Base-by-base conservation (phyloP, 164 flowering plant genomes). In the Macadamia tetraphylla region DNA sequence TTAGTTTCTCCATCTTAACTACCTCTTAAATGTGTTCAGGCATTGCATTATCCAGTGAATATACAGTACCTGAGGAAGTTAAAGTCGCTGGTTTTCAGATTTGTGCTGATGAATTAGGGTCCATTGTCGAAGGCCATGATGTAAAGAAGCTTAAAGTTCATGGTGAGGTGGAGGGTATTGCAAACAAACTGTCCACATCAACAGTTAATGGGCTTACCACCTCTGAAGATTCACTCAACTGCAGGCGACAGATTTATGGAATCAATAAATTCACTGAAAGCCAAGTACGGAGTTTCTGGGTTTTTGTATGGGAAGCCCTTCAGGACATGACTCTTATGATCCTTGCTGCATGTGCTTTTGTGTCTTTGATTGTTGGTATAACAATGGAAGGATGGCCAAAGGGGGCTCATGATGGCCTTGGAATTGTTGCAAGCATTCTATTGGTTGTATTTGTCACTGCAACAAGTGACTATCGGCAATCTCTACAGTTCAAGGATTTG, bases 241-340 rank as follows among this genome's bases (percentile, higher is more conserved):
- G 76, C 29, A 82, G 96, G 65, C 81, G 79, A 71, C 79, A 80
- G 52, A 48, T 87, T 51, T 90, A 68, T 74, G 96, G 96, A 57
- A 68, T 83, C 63, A 90, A 90, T 68, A 84, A 83, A 64, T 88
- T 90, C 69, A 76, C 87, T 30, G 96, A 88, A 75, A 62, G 64
- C 55, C 75, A 77, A 67, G 65, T 59, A 4, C 67, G 75, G n/a
- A 75, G 89, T 68, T 90, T 90, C 75, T 88, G 81, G 90, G 73
- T 87, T 10, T 90, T 88, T 81, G 90, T 90, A 52, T 88, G 89
- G 90, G 96, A 90, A 81, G 88, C 96, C 32, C 86, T 88, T 65
- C 96, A 90, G 17, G 96, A 90, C 68, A 87, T 84, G 89, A 90
- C 96, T 11, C 88, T 90, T 12, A 88, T 90, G 84, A 87, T 90